phyloP scores from a whole-genome alignment of 2,329 filamentous ascomycete genomes.

The Chaetomium sp. region DNA sequence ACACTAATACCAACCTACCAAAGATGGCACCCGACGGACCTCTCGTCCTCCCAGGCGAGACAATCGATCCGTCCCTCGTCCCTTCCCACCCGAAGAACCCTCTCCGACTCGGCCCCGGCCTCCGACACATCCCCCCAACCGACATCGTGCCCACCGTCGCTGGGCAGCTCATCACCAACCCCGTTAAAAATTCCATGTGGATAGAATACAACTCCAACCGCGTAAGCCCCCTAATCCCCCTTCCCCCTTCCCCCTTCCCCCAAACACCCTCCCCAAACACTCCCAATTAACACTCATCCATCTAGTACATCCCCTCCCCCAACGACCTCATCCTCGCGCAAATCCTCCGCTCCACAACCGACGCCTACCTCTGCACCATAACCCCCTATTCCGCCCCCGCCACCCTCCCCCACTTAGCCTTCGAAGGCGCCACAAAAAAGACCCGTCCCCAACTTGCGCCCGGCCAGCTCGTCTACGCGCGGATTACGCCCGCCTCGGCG shows the following conservation, averaged over 20 bases:
- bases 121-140: slow-evolving; percentile 73
- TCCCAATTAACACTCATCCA: not conserved
- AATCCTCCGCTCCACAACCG: slow-evolving; percentile 66
- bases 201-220: slow-evolving; percentile 65
- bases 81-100: slow-evolving; percentile 63
- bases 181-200: slow-evolving; percentile 70
- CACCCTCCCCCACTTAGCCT: slow-evolving; percentile 78
- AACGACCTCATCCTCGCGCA: slow-evolving; percentile 87
- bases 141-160: slow-evolving; percentile 63
- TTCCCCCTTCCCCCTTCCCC: slow-evolving; percentile 12
- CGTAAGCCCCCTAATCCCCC: slow-evolving; percentile 42
- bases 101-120: slow-evolving; percentile 74
- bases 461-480: slow-evolving; percentile 82
- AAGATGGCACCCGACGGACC: slow-evolving; percentile 50
- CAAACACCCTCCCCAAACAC: not conserved
- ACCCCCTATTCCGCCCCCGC: slow-evolving; percentile 59
- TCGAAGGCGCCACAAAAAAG: slow-evolving; percentile 88
- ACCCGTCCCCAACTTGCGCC: slow-evolving; percentile 70
- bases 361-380: slow-evolving; percentile 74
- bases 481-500: slow-evolving; percentile 57
- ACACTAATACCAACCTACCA: not conserved
- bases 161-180: slow-evolving; percentile 61
- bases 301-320: slow-evolving; percentile 68
- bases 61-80: slow-evolving; percentile 58
- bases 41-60: slow-evolving; percentile 77